These are phyloP conservation scores for Lumnitzera littorea DNA, from an alignment of 345 rosid species.

Conservation along the genomic window DNA sequence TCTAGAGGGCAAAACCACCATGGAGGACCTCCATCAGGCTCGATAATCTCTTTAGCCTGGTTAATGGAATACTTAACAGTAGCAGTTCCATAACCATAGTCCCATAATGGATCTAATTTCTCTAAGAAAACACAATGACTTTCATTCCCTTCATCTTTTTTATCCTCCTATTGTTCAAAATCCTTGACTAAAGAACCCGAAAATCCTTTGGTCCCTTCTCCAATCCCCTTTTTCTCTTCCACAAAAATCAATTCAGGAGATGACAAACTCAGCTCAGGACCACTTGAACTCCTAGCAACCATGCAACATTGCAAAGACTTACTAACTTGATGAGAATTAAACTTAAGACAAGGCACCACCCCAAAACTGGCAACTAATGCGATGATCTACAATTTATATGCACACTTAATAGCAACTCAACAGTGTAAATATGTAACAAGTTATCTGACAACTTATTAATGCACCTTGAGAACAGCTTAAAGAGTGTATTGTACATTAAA, in stretches of 20 bases:
- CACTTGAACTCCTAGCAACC: constrained; percentile 30
- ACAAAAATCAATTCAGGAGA: constrained; percentile 8
- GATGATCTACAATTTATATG: constrained; percentile 4
- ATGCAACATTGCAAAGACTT: constrained; percentile 19
- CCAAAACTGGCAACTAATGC: constrained; percentile 21
- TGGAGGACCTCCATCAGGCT: constrained; percentile 63
- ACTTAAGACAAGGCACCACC: constrained; percentile 14
- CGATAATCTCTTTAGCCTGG: constrained; percentile 42
- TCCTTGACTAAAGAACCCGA: constrained; percentile 8
- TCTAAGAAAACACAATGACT: constrained; percentile 10
- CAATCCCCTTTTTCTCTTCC: constrained; percentile 15
- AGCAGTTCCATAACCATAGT: constrained; percentile 66
- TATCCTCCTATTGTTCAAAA: not conserved
- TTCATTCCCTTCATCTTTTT: constrained; percentile 12
- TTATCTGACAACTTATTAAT: no score
- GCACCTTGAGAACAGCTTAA: no score
- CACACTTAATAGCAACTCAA: no score
- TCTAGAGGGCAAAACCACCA: constrained; percentile 81
- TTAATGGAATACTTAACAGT: constrained; percentile 58
- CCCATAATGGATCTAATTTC: constrained; percentile 57
- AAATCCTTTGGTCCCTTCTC: constrained; percentile 16
- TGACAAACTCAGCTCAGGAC: constrained; percentile 31
- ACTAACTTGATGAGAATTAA: constrained; percentile 11
- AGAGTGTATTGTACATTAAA: no score
- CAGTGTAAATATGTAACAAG: no score